Percentiles rank a stretch among this genome's conserved stretches.
Evolutionary conservation across 164 flowering plant genomes (phyloP).

Genomic region (Amborella trichopoda): DNA sequence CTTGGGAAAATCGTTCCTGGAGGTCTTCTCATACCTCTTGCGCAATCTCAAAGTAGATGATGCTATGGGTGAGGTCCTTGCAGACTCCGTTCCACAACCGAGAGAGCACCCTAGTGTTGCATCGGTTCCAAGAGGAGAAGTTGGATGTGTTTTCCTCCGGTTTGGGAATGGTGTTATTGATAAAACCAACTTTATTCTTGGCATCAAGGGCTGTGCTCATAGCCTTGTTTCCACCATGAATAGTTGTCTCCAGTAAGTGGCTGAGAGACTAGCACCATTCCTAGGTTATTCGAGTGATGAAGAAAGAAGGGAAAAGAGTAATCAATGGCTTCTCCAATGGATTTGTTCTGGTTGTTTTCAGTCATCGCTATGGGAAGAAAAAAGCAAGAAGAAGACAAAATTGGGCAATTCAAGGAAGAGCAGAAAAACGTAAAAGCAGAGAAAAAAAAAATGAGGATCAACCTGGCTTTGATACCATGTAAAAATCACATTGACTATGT

Average conservation of each 20-base stretch:
- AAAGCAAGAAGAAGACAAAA: background rate
- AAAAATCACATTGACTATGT: too few relatives aligned
- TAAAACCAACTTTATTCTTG: slow-evolving; percentile 5
- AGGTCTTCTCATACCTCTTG: background rate
- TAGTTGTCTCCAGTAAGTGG: slow-evolving; percentile 1
- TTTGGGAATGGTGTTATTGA: background rate
- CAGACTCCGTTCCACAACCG: background rate
- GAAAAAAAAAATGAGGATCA: background rate
- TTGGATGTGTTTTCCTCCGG: background rate
- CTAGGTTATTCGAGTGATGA: slow-evolving; percentile 1
- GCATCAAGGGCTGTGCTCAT: background rate
- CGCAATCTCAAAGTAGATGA: background rate
- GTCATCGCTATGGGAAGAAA: background rate
- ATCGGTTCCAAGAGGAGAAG: background rate
- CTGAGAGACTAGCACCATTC: background rate
- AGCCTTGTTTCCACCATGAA: background rate
- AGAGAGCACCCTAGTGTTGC: slow-evolving; percentile 2
- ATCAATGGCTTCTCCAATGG: too few relatives aligned
- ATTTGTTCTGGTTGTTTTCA: background rate
- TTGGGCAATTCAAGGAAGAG: too few relatives aligned
- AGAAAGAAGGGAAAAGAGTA: background rate
- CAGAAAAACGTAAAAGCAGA: too few relatives aligned
- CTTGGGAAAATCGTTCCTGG: slow-evolving; percentile 1
- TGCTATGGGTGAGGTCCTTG: background rate
- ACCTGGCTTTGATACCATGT: background rate